phyloP scores from a whole-genome alignment of 1,139 yeast species.

The Candida albicans region DNA sequence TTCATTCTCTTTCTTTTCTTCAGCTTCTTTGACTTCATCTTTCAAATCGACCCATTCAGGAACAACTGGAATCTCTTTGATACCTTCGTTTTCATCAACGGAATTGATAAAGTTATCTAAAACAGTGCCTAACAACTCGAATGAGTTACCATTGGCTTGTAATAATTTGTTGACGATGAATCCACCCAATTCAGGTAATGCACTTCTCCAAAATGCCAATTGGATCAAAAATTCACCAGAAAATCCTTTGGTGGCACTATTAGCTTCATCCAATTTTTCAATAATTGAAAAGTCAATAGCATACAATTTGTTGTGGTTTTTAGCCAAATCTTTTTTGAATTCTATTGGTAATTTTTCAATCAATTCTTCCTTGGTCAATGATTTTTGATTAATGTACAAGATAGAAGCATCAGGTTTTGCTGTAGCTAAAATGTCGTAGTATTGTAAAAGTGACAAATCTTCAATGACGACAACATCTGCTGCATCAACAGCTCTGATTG shows the following conservation, averaged over 20 bases:
- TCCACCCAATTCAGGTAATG: slow-evolving; percentile 62
- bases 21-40: slow-evolving; percentile 21
- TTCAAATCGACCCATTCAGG: slow-evolving; percentile 45
- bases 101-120: slow-evolving; percentile 65
- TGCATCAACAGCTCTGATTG: slow-evolving; percentile 46
- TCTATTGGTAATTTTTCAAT: slow-evolving; percentile 52
- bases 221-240: slow-evolving; percentile 75
- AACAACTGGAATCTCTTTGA: slow-evolving; percentile 44
- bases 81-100: slow-evolving; percentile 48
- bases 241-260: slow-evolving; percentile 72
- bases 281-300: slow-evolving; percentile 61
- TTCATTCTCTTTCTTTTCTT: slow-evolving; percentile 20
- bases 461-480: slow-evolving; percentile 69
- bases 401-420: slow-evolving; percentile 59
- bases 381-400: slow-evolving; percentile 45
- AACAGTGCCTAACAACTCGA: slow-evolving; percentile 82
- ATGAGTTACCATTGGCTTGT: slow-evolving; percentile 78
- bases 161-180: slow-evolving; percentile 76
- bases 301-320: slow-evolving; percentile 51
- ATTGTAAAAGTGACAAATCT: slow-evolving; percentile 51
- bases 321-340: slow-evolving; percentile 57
- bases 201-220: slow-evolving; percentile 75
- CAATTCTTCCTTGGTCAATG: slow-evolving; percentile 40
- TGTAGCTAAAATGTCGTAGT: slow-evolving; percentile 62
- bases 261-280: slow-evolving; percentile 46